These are phyloP conservation scores for Populus hybrid DNA, from an alignment of 441 rosid genomes.

Conservation along the genomic window DNA sequence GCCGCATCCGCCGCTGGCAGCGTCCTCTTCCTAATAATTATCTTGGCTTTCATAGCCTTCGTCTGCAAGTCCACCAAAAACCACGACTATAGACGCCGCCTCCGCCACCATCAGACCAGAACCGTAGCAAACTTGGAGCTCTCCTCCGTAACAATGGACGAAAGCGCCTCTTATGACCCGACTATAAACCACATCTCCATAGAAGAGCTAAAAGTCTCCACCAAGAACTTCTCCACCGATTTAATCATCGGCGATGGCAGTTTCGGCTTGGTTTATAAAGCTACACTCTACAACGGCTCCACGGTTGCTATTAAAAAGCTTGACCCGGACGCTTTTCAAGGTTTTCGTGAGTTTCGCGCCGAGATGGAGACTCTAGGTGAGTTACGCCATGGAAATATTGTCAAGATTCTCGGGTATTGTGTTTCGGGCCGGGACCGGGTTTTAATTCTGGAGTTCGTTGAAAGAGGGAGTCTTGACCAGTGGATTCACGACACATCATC, in stretches of 20 bases:
- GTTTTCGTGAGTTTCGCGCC: constrained; percentile 78
- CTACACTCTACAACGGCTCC: constrained; percentile 48
- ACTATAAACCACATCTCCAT: constrained; percentile 55
- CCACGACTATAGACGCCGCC: background rate
- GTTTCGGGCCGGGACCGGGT: constrained; percentile 59
- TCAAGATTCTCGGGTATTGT: constrained; percentile 74
- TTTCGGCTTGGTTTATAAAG: constrained; percentile 77
- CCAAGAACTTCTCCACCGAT: constrained; percentile 65
- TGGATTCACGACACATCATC: constrained; percentile 60
- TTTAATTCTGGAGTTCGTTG: constrained; percentile 68
- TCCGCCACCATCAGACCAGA: constrained; percentile 8
- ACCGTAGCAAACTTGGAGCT: constrained; percentile 19
- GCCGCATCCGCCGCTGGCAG: constrained; percentile 32
- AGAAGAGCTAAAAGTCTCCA: constrained; percentile 58
- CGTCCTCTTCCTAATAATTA: constrained; percentile 32
- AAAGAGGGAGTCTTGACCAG: constrained; percentile 70
- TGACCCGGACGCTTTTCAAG: constrained; percentile 74
- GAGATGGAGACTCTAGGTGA: constrained; percentile 80
- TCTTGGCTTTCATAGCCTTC: constrained; percentile 29
- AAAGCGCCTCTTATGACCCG: constrained; percentile 61
- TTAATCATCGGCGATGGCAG: constrained; percentile 86
- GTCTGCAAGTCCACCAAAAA: constrained; percentile 31
- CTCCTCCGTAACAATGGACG: constrained; percentile 24
- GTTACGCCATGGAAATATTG: constrained; percentile 65
- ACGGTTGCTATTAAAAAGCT: constrained; percentile 82